Base-by-base conservation (phyloP, 768 basidiomycete species). In the Lactarius vividus region DNA sequence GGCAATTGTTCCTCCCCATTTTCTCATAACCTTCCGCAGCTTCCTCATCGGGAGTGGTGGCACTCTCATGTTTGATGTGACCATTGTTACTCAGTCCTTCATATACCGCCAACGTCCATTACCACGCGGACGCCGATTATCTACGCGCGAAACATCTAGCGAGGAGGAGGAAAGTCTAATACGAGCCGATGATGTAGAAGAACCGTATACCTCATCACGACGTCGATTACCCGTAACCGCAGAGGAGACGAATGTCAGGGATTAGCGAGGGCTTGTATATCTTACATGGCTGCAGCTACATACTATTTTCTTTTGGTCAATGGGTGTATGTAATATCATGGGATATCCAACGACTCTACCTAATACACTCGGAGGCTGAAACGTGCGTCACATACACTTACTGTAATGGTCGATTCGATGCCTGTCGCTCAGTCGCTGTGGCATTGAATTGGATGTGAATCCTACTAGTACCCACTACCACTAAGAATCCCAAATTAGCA, bases 1-100 rank as follows among this genome's bases (percentile, higher is more conserved):
- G 31, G 15, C 1, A 37, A 31, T 62, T 9, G 39, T 2, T 40
- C 33, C 13, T 55, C 20, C 42, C 13, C n/a, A 26, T 16, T 13
- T 39, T 57, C 16, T 63, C 39, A 61, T 29, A 42, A 53, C 18
- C 39, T 35, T 16, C 40, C n/a, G n/a, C 66, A 92, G 91, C 58
- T 98, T 95, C 73, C 81, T 98, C 0, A 79, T 98, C 1, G 96
- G 96, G 39, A 94, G 92, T 64, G 95, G 85, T 46, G 97, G 97
- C 2, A 98, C 96, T 0, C 84, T 98, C 20, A 76, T 94, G 70
- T 98, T 98, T 75, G 97, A 99, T 74, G 78, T 98, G 37, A 90
- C 90, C 6, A 98, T 99, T 73, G 88, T 98, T 61, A 75, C 83
- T 11, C 97, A 99, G 77, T 88, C 88, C 26, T 82, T 89, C 71